These are phyloP conservation scores for Fagus sylvatica DNA, from an alignment of 306 rosid genomes.

Conservation along the genomic window DNA sequence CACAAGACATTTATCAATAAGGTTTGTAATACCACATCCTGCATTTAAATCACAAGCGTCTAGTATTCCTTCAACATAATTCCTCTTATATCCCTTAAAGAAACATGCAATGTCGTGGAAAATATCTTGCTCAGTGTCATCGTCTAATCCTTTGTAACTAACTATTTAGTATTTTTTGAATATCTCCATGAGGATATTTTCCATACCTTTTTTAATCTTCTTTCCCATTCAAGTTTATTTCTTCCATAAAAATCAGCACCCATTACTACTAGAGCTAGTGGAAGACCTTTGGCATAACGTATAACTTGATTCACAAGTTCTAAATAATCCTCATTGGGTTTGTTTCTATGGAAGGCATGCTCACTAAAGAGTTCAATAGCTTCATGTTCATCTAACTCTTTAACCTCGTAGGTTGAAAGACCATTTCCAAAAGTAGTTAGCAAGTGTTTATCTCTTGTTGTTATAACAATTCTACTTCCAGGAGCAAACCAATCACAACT, in stretches of 20 bases:
- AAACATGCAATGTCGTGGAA: slow-evolving; percentile 16
- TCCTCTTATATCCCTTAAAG: background rate
- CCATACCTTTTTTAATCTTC: background rate
- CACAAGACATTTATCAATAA: background rate
- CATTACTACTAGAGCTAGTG: background rate
- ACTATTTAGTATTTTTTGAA: too few relatives aligned
- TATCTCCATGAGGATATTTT: background rate
- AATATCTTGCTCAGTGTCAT: too few relatives aligned
- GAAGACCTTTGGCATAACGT: background rate
- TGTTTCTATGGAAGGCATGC: background rate
- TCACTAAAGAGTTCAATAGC: background rate
- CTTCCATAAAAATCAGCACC: background rate
- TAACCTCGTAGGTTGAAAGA: background rate
- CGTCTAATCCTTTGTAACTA: too few relatives aligned
- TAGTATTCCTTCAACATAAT: background rate
- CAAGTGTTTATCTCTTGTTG: background rate
- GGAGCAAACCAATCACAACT: background rate
- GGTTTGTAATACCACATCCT: background rate
- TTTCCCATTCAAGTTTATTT: background rate
- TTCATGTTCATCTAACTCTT: background rate
- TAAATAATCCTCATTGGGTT: background rate
- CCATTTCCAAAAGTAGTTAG: background rate
- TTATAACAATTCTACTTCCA: background rate
- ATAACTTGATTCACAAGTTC: background rate
- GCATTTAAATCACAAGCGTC: background rate